A percentile compares a stretch with the other conserved stretches of the same genome.
Evolutionary conservation across 108 stramenopile genomes (phyloP).

Genomic region (Asterionellopsis glacialis): DNA sequence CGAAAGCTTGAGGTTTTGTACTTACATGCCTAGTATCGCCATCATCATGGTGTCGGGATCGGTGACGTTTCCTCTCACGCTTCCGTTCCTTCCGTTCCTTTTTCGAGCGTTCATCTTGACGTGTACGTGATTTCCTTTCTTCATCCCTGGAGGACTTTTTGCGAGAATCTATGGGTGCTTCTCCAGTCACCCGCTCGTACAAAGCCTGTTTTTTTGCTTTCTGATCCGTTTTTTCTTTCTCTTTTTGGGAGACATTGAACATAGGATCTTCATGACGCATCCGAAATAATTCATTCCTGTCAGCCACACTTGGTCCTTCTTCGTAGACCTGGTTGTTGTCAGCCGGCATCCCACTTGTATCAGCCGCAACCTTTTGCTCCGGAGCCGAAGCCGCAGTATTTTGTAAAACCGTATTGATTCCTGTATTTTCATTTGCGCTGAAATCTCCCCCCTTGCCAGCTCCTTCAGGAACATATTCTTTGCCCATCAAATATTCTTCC

Average conservation of each 20-base stretch:
- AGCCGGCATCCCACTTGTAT: no score
- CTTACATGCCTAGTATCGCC: constrained; percentile 6
- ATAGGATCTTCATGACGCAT: constrained; percentile 82
- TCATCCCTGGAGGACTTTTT: background rate
- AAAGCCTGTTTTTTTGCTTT: constrained; percentile 53
- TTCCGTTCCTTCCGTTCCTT: constrained; percentile 6
- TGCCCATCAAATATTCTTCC: constrained; percentile 90
- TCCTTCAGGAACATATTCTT: constrained; percentile 65
- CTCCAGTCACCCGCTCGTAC: constrained; percentile 54
- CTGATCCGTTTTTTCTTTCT: constrained; percentile 38
- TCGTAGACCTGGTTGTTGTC: background rate
- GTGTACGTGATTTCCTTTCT: background rate
- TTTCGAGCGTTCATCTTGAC: constrained; percentile 6
- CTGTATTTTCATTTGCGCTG: constrained; percentile 48
- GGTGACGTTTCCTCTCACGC: constrained; percentile 6
- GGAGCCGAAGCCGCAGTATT: constrained; percentile 26
- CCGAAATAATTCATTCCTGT: constrained; percentile 73
- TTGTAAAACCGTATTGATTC: constrained; percentile 46
- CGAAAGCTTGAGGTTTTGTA: background rate
- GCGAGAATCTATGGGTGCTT: background rate
- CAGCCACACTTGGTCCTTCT: constrained; percentile 26
- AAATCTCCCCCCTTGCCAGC: constrained; percentile 51
- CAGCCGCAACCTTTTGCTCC: background rate
- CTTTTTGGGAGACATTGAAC: constrained; percentile 50
- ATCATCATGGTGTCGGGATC: constrained; percentile 8